Base-by-base conservation (phyloP, 306 rosid species). In the Quercus engelmannii region DNA sequence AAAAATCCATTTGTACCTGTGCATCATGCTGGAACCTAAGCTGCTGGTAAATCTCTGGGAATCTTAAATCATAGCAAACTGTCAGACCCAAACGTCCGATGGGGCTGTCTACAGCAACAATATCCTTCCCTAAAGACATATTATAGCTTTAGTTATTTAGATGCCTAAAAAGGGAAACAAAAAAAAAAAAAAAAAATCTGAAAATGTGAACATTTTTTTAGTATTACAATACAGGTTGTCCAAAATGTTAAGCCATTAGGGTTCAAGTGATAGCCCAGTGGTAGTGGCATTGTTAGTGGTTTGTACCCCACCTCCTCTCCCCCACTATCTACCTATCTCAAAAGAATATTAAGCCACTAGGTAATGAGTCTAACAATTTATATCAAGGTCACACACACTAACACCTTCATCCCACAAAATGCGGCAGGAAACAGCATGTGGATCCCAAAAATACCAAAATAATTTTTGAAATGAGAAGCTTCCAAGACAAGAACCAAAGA, bases 51-150 rank as follows among this genome's bases (percentile, higher is more conserved):
- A 91, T 67, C 72, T 93, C 99, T 25, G 98, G 99, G 79, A 95
- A 95, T 86, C 99, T 93, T 84, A 95, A 86, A 85, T 95, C 99
- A 82, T 95, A 95, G 90, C 99, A 95, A 79, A 91, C 94, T 23
- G 91, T 89, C 70, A 93, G 91, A 77, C 99, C 99, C 88, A 95
- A 79, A 52, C 93, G 91, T 43, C 99, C 99, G 71, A 91, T 46
- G 25, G 99, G 98, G 84, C 98, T 95, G 81, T 90, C 97, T 76
- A 88, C 83, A 23, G 97, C 90, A 57, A 95, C 93, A 72, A 90
- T 61, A 69, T 95, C 90, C 89, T 87, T 83, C 73, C 99, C 99
- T 95, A 85, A 33, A 80, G 78, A 71, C 76, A 82, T 49, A 12
- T 33, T 54, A 82, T 52, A 77, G 81, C 75, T 55, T 80, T 68